Evolutionary conservation across 495 filamentous ascomycete genomes (phyloP), one percentile per base, ranked within the genome.

Genomic region (Chaetomium fimeti): DNA sequence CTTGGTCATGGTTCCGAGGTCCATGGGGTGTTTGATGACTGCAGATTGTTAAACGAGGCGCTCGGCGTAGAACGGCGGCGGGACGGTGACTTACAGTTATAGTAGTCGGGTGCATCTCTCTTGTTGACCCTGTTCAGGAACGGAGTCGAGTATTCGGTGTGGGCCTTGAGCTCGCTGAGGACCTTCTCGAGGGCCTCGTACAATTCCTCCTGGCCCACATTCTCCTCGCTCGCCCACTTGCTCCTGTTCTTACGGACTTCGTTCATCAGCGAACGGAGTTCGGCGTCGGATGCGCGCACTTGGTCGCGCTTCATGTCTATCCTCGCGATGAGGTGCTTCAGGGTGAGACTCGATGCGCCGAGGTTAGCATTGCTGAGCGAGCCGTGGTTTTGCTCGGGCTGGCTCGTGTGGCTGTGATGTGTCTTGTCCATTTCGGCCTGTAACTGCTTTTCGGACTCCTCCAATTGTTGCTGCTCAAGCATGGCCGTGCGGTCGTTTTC

Each of bases 21-120:
- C 94, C 94, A 99, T 99, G 0, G 94, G 95, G 32, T 93, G 87
- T 78, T 94, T 97, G 79, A 98, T 97, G 66, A 98, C 88, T 94
- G 72, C 20, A 43, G 13, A 18, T 24, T 20, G 67, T 77, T 68
- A 79, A 74, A 63, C n/a, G 29, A 36, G 56, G 29, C 29, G 12
- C 18, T 8, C 7, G 25, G 6, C 4, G 18, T 5, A 32, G 18
- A 16, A 9, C 13, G 32, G 32, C 20, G 22, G 25, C 20, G 5
- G 1, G 57, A 63, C 36, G 48, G 38, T 24, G 49, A 78, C 88
- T 81, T 81, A 93, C 90, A 87, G 61, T 82, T 88, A 75, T 93
- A 89, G 73, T 99, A 99, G 77, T 98, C 95, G 27, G 93, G 94
- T 29, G 92, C 95, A 70, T 99, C 94, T 63, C 93, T 85, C 77